Conservation (phyloP, 495 filamentous ascomycete genomes). For the Paragyromitra xinjiangensis region DNA sequence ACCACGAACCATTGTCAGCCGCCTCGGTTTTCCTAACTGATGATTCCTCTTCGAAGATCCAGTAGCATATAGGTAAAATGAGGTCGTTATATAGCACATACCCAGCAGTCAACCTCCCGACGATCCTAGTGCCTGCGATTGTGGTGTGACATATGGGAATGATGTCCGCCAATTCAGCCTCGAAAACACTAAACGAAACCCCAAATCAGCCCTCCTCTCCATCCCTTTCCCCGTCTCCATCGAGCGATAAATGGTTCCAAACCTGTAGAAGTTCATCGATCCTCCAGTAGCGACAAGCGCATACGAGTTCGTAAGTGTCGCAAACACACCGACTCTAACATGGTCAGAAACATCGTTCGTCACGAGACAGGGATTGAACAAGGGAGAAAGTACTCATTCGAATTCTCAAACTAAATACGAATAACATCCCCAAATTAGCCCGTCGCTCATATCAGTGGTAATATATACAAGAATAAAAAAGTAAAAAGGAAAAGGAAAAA, state of each 20-base stretch:
- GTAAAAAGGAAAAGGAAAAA: neutral
- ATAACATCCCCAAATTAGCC: conserved; percentile 22
- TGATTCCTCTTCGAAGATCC: neutral
- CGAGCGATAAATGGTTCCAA: conserved; percentile 15
- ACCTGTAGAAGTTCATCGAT: conserved; percentile 98
- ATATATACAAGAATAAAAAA: neutral
- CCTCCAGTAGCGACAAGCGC: conserved; percentile 90
- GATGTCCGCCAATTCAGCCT: conserved; percentile 95
- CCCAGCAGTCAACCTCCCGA: conserved; percentile 94
- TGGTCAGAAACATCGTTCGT: conserved; percentile 36
- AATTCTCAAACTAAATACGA: conserved; percentile 83
- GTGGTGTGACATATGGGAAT: conserved; percentile 97
- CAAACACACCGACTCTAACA: conserved; percentile 89
- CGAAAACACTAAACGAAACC: conserved; percentile 72
- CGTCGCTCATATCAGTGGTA: neutral
- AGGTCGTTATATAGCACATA: conserved; percentile 62
- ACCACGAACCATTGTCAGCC: neutral
- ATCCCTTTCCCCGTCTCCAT: neutral
- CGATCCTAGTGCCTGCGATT: conserved; percentile 95
- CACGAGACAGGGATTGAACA: conserved; percentile 33
- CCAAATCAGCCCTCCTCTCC: conserved; percentile 1
- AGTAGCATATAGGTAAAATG: neutral
- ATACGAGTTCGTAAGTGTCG: conserved; percentile 95
- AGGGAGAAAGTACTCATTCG: conserved; percentile 81
- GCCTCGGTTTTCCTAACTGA: neutral